Evolutionary conservation across 2,329 filamentous ascomycete genomes (phyloP).

Genomic region (Penicillium brevicompactum): DNA sequence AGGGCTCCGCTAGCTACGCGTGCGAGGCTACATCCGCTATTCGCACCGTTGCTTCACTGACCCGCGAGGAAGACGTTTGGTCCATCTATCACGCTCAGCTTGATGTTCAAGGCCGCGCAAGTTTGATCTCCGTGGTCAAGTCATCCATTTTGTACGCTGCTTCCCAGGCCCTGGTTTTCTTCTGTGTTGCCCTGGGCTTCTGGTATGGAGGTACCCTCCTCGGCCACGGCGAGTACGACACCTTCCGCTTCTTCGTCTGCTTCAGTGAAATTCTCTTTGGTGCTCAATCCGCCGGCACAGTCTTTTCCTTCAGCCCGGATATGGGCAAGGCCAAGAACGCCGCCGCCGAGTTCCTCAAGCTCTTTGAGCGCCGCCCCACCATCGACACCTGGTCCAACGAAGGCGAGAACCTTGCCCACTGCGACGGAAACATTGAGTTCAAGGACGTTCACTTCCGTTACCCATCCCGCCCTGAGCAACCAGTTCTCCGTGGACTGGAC

Average conservation of each 20-base stretch:
- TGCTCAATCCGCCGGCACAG: constrained; percentile 84
- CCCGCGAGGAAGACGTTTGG: constrained; percentile 80
- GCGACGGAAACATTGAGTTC: constrained; percentile 84
- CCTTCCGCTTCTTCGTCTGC: constrained; percentile 90
- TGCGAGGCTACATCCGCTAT: constrained; percentile 94
- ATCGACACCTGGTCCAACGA: constrained; percentile 81
- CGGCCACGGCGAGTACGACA: constrained; percentile 67
- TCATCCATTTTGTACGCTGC: constrained; percentile 79
- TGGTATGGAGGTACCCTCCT: constrained; percentile 87
- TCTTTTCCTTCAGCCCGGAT: constrained; percentile 87
- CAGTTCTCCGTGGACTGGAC: constrained; percentile 84
- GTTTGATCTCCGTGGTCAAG: constrained; percentile 72
- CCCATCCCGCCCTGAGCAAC: constrained; percentile 84
- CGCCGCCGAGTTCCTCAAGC: constrained; percentile 73
- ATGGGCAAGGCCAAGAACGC: constrained; percentile 92
- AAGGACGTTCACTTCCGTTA: constrained; percentile 93
- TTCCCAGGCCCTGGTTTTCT: constrained; percentile 80
- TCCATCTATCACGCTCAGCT: constrained; percentile 69
- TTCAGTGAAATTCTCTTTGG: constrained; percentile 89
- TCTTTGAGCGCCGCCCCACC: constrained; percentile 79
- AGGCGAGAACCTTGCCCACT: constrained; percentile 62
- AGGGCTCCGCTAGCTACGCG: constrained; percentile 79
- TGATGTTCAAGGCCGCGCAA: constrained; percentile 65
- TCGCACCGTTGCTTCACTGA: constrained; percentile 87
- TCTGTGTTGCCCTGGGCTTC: constrained; percentile 84